Evolutionary conservation across 768 basidiomycete genomes (phyloP).

Genomic region (Lentinula raphanica): DNA sequence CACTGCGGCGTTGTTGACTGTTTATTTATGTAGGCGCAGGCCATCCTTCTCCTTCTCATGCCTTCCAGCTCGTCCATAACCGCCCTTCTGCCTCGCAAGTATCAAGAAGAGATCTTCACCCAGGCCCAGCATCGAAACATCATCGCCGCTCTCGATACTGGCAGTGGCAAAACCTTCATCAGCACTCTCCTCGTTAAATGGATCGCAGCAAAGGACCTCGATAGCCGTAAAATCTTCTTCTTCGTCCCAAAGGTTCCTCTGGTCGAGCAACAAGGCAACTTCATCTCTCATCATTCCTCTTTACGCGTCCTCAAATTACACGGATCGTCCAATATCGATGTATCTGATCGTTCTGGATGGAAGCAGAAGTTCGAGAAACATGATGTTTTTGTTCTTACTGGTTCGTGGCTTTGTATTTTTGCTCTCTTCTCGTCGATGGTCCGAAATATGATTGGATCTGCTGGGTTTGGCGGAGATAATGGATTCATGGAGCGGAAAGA

Average conservation of each 20-base stretch:
- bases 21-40: background rate
- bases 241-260: conserved; percentile 83
- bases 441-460: background rate
- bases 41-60: background rate
- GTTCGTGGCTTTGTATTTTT: conserved; percentile 33
- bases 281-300: conserved; percentile 58
- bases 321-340: conserved; percentile 67
- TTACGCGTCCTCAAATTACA: conserved; percentile 64
- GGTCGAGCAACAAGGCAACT: conserved; percentile 76
- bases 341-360: conserved; percentile 66
- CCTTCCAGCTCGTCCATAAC: background rate
- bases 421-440: background rate
- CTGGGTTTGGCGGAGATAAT: background rate
- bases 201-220: conserved; percentile 48
- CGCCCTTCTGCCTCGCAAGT: conserved; percentile 34
- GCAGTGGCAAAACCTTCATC: conserved; percentile 76
- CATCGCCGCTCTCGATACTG: conserved; percentile 71
- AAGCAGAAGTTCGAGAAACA: conserved; percentile 50
- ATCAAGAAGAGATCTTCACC: conserved; percentile 69
- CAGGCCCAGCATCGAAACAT: conserved; percentile 62
- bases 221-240: conserved; percentile 67
- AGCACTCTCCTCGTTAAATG: conserved; percentile 73
- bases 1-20: too few species aligned
- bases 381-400: conserved; percentile 85
- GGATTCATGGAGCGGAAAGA: background rate